A percentile compares a stretch with the other conserved stretches of the same genome.
Evolutionary conservation across 202 grass and related monocot genomes (phyloP).

Genomic region (Schoenoplectus triqueter): DNA sequence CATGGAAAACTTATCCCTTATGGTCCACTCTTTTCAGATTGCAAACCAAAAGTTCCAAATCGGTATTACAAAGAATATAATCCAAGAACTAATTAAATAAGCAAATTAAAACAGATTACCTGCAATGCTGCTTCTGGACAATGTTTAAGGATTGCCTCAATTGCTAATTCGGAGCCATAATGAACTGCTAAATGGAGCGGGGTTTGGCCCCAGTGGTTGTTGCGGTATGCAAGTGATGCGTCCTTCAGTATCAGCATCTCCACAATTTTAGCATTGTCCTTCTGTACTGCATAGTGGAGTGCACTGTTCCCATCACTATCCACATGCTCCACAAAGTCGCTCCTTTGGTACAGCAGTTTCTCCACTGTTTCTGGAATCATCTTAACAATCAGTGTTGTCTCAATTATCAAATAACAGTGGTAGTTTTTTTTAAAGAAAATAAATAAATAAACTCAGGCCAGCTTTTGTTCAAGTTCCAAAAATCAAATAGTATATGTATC

Average conservation of each 20-base stretch:
- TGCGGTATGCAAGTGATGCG: slow-evolving; percentile 36
- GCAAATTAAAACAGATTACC: slow-evolving; percentile 21
- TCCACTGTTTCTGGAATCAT: slow-evolving; percentile 44
- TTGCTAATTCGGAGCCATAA: slow-evolving; percentile 47
- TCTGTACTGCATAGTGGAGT: slow-evolving; percentile 59
- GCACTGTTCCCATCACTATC: slow-evolving; percentile 40
- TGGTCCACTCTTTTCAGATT: neutral
- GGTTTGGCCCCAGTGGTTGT: slow-evolving; percentile 23
- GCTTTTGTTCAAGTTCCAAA: neutral
- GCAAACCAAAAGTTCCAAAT: neutral
- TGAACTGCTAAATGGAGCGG: slow-evolving; percentile 52
- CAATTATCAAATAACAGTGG: neutral
- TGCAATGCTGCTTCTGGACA: slow-evolving; percentile 53
- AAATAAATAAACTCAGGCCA: neutral
- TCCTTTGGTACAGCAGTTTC: slow-evolving; percentile 37
- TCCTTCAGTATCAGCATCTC: slow-evolving; percentile 42
- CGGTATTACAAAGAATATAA: neutral
- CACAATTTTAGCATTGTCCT: slow-evolving; percentile 40
- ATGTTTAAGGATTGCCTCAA: slow-evolving; percentile 45
- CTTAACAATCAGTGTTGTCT: neutral
- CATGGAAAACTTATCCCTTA: neutral
- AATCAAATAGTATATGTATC: neutral
- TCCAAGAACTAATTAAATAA: neutral
- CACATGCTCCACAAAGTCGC: neutral
- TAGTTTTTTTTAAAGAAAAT: neutral